A percentile compares a stretch with the other conserved stretches of the same genome.
phyloP scores from a whole-genome alignment of 805 yeast species.

The Phaffomyces thermotolerans region DNA sequence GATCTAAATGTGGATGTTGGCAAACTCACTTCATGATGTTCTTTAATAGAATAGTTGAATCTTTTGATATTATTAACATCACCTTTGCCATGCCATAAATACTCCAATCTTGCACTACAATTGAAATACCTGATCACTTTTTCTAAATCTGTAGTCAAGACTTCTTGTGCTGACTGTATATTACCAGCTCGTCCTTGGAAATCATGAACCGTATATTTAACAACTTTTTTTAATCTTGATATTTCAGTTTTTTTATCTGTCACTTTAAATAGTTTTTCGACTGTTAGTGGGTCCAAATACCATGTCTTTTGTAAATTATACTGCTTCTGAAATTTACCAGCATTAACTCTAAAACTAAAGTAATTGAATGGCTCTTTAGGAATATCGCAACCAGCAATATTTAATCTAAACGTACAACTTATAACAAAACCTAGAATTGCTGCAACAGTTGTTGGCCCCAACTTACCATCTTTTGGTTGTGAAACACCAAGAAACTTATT shows the following conservation, averaged over 20 bases:
- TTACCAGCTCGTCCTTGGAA: slow-evolving; percentile 35
- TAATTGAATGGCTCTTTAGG: slow-evolving; percentile 84
- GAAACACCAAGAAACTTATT: slow-evolving; percentile 29
- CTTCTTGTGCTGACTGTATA: slow-evolving; percentile 28
- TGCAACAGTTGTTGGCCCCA: slow-evolving; percentile 65
- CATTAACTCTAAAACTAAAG: slow-evolving; percentile 56
- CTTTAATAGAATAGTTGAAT: slow-evolving; percentile 9
- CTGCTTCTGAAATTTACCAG: slow-evolving; percentile 75
- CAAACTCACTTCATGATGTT: not conserved
- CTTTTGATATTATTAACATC: slow-evolving; percentile 27
- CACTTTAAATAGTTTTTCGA: slow-evolving; percentile 38
- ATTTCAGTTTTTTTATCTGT: slow-evolving; percentile 41
- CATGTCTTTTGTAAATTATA: slow-evolving; percentile 43
- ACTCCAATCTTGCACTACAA: slow-evolving; percentile 29
- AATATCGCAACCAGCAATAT: slow-evolving; percentile 51
- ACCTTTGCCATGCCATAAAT: slow-evolving; percentile 48
- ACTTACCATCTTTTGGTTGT: slow-evolving; percentile 41
- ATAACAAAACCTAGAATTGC: slow-evolving; percentile 74
- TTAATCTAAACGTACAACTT: slow-evolving; percentile 57
- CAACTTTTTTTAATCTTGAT: slow-evolving; percentile 53
- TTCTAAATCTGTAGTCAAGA: slow-evolving; percentile 33
- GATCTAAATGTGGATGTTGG: slow-evolving; percentile 8
- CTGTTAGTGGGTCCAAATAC: slow-evolving; percentile 51
- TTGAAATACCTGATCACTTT: slow-evolving; percentile 18
- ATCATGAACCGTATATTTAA: slow-evolving; percentile 70